Conservation (phyloP, 2,329 filamentous ascomycete genomes). For the Cladosporium austrohemisphaericum region DNA sequence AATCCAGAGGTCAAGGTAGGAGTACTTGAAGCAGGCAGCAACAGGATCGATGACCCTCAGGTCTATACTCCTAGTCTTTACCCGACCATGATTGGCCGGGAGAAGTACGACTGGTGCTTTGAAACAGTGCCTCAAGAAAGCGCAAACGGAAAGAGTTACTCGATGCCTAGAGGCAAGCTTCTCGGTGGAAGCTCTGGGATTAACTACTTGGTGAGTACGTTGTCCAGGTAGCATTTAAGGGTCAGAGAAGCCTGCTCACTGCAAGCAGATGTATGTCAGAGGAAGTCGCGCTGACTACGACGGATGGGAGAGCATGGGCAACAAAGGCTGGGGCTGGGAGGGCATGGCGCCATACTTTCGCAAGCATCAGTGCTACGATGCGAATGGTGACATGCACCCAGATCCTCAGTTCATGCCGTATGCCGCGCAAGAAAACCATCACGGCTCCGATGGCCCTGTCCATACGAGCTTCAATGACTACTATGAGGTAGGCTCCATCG, state of each 20-base stretch:
- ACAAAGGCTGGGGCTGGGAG: slow-evolving; percentile 28
- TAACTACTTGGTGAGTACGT: slow-evolving; percentile 34
- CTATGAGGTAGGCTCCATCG: slow-evolving; percentile 20
- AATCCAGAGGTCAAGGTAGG: slow-evolving; percentile 29
- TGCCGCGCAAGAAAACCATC: slow-evolving; percentile 22
- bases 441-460: slow-evolving; percentile 29
- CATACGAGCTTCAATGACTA: slow-evolving; percentile 34
- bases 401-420: slow-evolving; percentile 31
- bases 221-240: too few species aligned
- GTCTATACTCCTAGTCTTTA: slow-evolving; percentile 33
- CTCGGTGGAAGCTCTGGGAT: slow-evolving; percentile 40
- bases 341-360: slow-evolving; percentile 34
- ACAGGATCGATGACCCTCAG: slow-evolving; percentile 27
- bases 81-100: slow-evolving; percentile 30
- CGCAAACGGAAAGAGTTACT: slow-evolving; percentile 27
- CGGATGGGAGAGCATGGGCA: slow-evolving; percentile 32
- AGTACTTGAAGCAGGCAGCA: slow-evolving; percentile 34
- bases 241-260: too few species aligned
- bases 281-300: slow-evolving; percentile 34
- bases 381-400: slow-evolving; percentile 18
- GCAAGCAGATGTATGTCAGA: slow-evolving; percentile 32
- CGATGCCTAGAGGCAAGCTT: slow-evolving; percentile 35
- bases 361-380: slow-evolving; percentile 32
- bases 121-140: slow-evolving; percentile 24
- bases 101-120: slow-evolving; percentile 35